Evolutionary conservation across 306 rosid species (phyloP).

Genomic region (Myrica gale): DNA sequence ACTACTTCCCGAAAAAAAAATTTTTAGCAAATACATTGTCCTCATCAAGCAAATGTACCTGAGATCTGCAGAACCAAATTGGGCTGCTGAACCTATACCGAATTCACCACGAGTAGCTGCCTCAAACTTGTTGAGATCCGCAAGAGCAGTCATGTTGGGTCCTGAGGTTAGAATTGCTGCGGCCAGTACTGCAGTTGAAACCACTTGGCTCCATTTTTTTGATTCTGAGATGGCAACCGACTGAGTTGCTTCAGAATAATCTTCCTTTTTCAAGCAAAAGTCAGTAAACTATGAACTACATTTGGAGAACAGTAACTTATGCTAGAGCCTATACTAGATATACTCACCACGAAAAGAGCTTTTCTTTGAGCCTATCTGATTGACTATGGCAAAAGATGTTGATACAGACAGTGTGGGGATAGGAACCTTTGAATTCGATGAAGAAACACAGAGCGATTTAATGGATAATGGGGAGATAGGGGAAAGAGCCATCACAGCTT

Average conservation of each 20-base stretch:
- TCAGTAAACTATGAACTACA: slow-evolving; percentile 13
- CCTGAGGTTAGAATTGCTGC: slow-evolving; percentile 58
- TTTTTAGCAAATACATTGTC: neutral
- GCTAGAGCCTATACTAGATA: neutral
- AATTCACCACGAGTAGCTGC: slow-evolving; percentile 83
- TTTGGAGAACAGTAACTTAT: neutral
- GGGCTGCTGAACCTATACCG: slow-evolving; percentile 95
- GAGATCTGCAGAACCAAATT: slow-evolving; percentile 92
- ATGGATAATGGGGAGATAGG: slow-evolving; percentile 49
- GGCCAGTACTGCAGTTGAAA: slow-evolving; percentile 56
- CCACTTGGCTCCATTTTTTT: slow-evolving; percentile 50
- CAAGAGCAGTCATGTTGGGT: slow-evolving; percentile 68
- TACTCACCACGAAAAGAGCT: slow-evolving; percentile 26
- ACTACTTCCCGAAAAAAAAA: neutral
- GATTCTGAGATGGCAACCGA: slow-evolving; percentile 33
- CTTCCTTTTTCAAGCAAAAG: slow-evolving; percentile 35
- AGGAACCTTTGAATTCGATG: slow-evolving; percentile 36
- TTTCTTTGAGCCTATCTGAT: slow-evolving; percentile 35
- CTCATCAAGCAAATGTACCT: slow-evolving; percentile 34
- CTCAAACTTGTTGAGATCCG: slow-evolving; percentile 86
- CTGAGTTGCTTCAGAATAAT: slow-evolving; percentile 35
- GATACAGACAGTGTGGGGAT: slow-evolving; percentile 27
- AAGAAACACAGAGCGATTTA: slow-evolving; percentile 33
- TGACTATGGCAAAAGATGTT: slow-evolving; percentile 35
- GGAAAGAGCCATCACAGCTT: slow-evolving; percentile 49